A percentile compares a stretch with the other conserved stretches of the same genome.
These are phyloP conservation scores for Xylaria venustula DNA, from an alignment of 495 filamentous ascomycete species.

Conservation along the genomic window DNA sequence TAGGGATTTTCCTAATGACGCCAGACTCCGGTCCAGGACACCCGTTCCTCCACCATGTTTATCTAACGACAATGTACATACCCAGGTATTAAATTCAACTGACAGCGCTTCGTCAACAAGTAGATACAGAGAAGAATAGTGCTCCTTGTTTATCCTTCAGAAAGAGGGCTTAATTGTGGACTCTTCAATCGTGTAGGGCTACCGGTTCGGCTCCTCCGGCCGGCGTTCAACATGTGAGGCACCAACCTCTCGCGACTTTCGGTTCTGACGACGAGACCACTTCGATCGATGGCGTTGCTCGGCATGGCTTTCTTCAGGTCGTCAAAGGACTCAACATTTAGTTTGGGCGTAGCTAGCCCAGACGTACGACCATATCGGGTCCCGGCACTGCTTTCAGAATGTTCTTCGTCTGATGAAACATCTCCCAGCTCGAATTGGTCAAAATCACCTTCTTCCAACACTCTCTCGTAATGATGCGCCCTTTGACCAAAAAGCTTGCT, in stretches of 20 bases:
- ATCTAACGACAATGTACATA: background rate
- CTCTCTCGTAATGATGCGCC: constrained; percentile 68
- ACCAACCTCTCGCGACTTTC: constrained; percentile 74
- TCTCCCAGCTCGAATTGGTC: constrained; percentile 71
- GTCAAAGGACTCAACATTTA: constrained; percentile 63
- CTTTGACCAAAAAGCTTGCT: constrained; percentile 58
- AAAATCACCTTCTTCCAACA: constrained; percentile 73
- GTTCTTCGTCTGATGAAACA: constrained; percentile 57
- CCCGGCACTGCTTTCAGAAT: constrained; percentile 48
- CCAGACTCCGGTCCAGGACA: constrained; percentile 22
- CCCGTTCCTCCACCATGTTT: too few relatives aligned
- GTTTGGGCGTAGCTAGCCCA: constrained; percentile 62
- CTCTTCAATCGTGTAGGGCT: constrained; percentile 67
- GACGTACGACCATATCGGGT: constrained; percentile 54
- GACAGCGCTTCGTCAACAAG: constrained; percentile 14
- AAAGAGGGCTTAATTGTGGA: constrained; percentile 54
- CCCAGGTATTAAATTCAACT: constrained; percentile 1
- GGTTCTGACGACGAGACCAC: constrained; percentile 71
- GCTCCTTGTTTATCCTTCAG: constrained; percentile 27
- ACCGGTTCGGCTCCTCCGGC: constrained; percentile 57
- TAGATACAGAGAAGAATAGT: constrained; percentile 17
- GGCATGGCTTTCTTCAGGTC: constrained; percentile 45
- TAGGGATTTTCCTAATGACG: background rate
- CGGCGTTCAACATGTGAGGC: constrained; percentile 48
- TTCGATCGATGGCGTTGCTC: constrained; percentile 64